phyloP scores from a whole-genome alignment of 257 asterid genomes.

The Asclepias syriaca region DNA sequence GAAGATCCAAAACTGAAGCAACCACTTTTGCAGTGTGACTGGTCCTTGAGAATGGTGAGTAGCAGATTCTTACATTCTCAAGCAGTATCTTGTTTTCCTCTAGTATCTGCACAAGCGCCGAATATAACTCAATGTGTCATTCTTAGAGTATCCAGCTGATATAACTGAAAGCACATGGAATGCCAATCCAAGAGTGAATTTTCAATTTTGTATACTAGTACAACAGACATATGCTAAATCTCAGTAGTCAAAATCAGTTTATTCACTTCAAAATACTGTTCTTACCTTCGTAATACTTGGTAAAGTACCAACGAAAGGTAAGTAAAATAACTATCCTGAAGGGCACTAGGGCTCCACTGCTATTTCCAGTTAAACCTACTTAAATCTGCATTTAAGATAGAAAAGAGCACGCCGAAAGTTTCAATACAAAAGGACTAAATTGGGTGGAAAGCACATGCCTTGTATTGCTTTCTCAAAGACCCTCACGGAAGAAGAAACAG shows the following conservation, averaged over 20 bases:
- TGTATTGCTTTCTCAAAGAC: background rate
- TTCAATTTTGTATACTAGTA: background rate
- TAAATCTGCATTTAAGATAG: background rate
- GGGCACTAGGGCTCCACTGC: background rate
- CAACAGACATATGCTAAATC: conserved; percentile 1
- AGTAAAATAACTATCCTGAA: background rate
- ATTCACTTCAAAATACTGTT: background rate
- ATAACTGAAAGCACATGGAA: background rate
- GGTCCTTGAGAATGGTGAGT: conserved; percentile 94
- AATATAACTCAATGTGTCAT: background rate
- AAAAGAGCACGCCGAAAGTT: background rate
- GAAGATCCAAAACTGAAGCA: conserved; percentile 61
- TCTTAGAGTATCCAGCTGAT: background rate
- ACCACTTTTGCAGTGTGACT: conserved; percentile 72
- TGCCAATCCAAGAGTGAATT: background rate
- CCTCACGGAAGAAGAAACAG: background rate
- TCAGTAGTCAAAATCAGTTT: background rate
- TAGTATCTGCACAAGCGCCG: conserved; percentile 41
- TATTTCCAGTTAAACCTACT: background rate
- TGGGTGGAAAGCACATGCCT: background rate
- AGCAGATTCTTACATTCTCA: conserved; percentile 77
- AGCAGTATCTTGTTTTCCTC: conserved; percentile 38
- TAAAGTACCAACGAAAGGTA: background rate
- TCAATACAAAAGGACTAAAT: background rate
- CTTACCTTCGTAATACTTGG: background rate